Percentiles rank a stretch among this genome's conserved stretches.
Evolutionary conservation across 305 asterid genomes (phyloP).

Genomic region (Andrographis paniculata): DNA sequence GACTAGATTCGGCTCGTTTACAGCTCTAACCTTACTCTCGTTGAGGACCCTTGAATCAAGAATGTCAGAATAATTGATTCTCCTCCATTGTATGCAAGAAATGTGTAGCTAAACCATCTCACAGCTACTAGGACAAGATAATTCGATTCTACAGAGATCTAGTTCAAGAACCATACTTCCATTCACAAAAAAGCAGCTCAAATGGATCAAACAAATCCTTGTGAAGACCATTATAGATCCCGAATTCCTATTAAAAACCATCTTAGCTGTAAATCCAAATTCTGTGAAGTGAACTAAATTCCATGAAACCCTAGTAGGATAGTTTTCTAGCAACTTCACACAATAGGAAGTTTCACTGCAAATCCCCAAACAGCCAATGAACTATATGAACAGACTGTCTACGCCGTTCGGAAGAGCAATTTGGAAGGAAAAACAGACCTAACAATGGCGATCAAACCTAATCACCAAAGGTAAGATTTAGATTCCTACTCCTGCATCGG

Average conservation of each 20-base stretch:
- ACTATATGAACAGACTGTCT: no score
- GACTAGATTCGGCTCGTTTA: no score
- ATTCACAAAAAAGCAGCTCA: conserved; percentile 14
- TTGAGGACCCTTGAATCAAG: conserved; percentile 21
- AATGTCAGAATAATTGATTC: conserved; percentile 20
- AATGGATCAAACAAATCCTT: conserved; percentile 19
- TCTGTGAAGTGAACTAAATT: conserved; percentile 19
- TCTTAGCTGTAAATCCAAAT: conserved; percentile 19
- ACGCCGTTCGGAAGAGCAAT: no score
- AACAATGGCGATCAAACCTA: no score
- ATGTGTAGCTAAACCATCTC: conserved; percentile 19
- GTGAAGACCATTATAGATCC: conserved; percentile 16
- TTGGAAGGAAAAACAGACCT: no score
- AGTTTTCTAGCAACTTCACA: no score
- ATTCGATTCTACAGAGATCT: conserved; percentile 8
- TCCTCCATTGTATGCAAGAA: conserved; percentile 26
- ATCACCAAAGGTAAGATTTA: no score
- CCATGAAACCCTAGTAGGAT: not conserved
- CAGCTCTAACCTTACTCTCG: conserved; percentile 12
- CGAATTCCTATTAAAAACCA: conserved; percentile 22
- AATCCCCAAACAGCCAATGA: no score
- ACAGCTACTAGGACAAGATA: not conserved
- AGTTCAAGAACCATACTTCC: conserved; percentile 28
- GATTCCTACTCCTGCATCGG: no score
- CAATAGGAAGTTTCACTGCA: no score